Percentiles rank a stretch among this genome's conserved stretches.
Conservation (phyloP, 352 stramenopile genomes). For the Globisporangium alternatum region DNA sequence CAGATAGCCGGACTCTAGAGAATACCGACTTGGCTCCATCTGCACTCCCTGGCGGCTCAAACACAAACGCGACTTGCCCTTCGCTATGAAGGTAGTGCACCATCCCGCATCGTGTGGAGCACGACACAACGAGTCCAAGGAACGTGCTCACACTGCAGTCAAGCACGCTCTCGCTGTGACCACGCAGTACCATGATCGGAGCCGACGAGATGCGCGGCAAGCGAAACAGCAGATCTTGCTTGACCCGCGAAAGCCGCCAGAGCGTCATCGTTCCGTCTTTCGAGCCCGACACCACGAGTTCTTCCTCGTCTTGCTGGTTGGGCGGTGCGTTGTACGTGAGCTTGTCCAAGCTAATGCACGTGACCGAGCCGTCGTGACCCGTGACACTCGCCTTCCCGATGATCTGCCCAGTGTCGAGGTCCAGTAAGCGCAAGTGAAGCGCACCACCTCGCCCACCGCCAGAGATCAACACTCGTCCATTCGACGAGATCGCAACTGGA, state of each 20-base stretch:
- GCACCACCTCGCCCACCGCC: slow-evolving; percentile 71
- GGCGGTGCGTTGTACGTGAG: slow-evolving; percentile 40
- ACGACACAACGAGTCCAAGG: slow-evolving; percentile 64
- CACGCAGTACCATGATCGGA: slow-evolving; percentile 63
- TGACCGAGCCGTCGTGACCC: slow-evolving; percentile 64
- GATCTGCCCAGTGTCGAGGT: slow-evolving; percentile 81
- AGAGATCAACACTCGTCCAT: slow-evolving; percentile 70
- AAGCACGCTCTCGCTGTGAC: slow-evolving; percentile 42
- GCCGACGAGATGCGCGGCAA: slow-evolving; percentile 63
- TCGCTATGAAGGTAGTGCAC: slow-evolving; percentile 75
- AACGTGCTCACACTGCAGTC: slow-evolving; percentile 70
- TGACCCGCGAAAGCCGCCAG: slow-evolving; percentile 72
- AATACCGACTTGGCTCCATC: slow-evolving; percentile 24
- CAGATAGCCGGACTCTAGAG: slow-evolving; percentile 44
- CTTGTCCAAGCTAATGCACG: slow-evolving; percentile 68
- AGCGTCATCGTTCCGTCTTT: slow-evolving; percentile 65
- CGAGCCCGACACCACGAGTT: slow-evolving; percentile 71
- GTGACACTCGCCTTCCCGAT: slow-evolving; percentile 80
- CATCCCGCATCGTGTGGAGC: slow-evolving; percentile 44
- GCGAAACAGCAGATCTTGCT: slow-evolving; percentile 71
- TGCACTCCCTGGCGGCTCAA: slow-evolving; percentile 28
- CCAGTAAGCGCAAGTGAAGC: slow-evolving; percentile 70
- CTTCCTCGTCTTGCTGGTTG: slow-evolving; percentile 59
- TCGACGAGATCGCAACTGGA: slow-evolving; percentile 61
- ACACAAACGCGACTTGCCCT: slow-evolving; percentile 66